Base-by-base conservation (phyloP, 1,139 yeast genomes). In the Lipomyces yarrowii region DNA sequence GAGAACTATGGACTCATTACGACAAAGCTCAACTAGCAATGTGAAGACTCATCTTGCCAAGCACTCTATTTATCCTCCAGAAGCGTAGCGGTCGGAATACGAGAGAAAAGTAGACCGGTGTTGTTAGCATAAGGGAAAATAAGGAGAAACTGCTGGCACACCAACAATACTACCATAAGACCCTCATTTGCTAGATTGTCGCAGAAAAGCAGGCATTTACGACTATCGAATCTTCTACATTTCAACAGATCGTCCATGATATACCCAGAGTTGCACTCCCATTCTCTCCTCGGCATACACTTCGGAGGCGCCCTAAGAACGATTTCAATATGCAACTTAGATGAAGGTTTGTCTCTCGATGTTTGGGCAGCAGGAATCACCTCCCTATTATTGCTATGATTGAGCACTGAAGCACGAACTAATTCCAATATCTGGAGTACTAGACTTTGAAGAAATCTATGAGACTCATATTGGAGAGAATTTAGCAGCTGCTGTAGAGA, bases 311-410 rank as follows among this genome's bases (percentile, higher is more conserved):
- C 30, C 53, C 21, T 48, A 48, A 48, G 3, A 26, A 48, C 53
- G 30, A n/a, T 48, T 48, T 48, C 53, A 26, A 48, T 48, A 48
- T 48, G 18, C 53, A 48, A 26, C 53, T 48, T 48, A 18, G 18
- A 48, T 48, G 53, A 48, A 48, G 6, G 53, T n/a, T 48, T 48
- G 53, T 48, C 53, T 48, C 53, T 48, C 53, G 53, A 48, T 48
- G 30, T 48, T 48, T 48, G 53, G 53, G 18, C 53, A 48, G 53
- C 30, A 48, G 53, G 18, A 48, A 48, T 23, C 53, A 48, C 53
- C 42, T 48, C 53, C 53, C 53, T 48, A 48, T 48, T 48, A 48
- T 48, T 48, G 30, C 26, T 48, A 48, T 48, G 11, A 48, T 48
- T 48, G 53, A 26, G 26, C 53, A 48, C 53, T 48, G 53, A 26